Percentiles rank a stretch among this genome's conserved stretches.
Conservation (phyloP, 2,329 filamentous ascomycete genomes). For the Botryosphaeria dothidea region DNA sequence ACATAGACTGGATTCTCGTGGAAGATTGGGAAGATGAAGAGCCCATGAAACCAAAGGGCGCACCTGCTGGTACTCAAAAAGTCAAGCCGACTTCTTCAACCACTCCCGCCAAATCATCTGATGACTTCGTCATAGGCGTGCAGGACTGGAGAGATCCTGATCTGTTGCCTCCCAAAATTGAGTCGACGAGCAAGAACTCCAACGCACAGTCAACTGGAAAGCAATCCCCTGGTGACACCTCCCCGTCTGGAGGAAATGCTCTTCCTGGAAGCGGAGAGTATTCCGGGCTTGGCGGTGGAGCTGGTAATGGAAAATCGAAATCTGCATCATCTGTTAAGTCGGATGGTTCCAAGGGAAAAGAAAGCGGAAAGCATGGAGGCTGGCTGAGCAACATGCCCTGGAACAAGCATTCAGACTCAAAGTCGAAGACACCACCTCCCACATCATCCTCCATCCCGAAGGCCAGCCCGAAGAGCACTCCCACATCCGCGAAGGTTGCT, state of each 20-base stretch:
- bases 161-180: constrained; percentile 53
- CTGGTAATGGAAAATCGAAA: not conserved
- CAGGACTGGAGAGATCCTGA: constrained; percentile 86
- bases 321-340: not conserved
- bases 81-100: constrained; percentile 25
- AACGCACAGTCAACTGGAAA: constrained; percentile 21
- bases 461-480: constrained; percentile 23
- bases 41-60: constrained; percentile 26
- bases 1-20: constrained; percentile 70
- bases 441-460: constrained; percentile 7
- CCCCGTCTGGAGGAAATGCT: constrained; percentile 64
- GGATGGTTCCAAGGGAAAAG: not conserved
- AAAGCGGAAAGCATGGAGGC: constrained; percentile 28
- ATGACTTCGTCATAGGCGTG: constrained; percentile 78
- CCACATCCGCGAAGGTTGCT: constrained; percentile 8
- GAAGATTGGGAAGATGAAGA: constrained; percentile 63
- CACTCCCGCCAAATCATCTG: constrained; percentile 30
- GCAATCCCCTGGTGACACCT: not conserved
- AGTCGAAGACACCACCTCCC: not conserved
- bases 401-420: constrained; percentile 30
- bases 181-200: constrained; percentile 21
- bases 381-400: constrained; percentile 27
- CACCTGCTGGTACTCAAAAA: not conserved
- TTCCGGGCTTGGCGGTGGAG: constrained; percentile 25
- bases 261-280: constrained; percentile 76